Evolutionary conservation across 192 early-diverging fungal genomes (phyloP).

Genomic region (Backusella mclennaniae): DNA sequence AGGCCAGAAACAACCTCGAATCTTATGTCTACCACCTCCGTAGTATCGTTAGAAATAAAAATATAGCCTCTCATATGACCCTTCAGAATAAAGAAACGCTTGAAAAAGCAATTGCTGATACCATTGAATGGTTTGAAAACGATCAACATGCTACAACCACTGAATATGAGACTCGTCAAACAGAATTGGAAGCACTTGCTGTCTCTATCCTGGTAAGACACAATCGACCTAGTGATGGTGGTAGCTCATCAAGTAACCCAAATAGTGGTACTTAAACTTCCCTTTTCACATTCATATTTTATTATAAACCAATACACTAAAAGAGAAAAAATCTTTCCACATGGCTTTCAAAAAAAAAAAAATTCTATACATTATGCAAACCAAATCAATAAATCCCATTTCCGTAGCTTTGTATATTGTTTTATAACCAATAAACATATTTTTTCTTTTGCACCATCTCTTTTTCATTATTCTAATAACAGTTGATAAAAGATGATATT

Average conservation of each 20-base stretch:
- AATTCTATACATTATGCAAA: neutral
- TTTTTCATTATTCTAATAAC: neutral
- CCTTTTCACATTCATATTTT: too few species aligned
- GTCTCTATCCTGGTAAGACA: neutral
- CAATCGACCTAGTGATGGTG: neutral
- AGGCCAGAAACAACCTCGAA: conserved; percentile 93
- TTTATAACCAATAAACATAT: neutral
- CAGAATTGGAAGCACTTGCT: neutral
- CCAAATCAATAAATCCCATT: neutral
- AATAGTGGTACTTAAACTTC: too few species aligned
- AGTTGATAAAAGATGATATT: neutral
- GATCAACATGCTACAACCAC: neutral
- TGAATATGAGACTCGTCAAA: neutral
- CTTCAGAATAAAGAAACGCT: conserved; percentile 87
- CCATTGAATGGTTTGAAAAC: conserved; percentile 73
- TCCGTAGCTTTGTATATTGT: neutral
- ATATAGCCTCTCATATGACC: conserved; percentile 51
- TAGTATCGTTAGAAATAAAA: conserved; percentile 64
- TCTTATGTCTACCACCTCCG: conserved; percentile 94
- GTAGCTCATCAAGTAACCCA: neutral
- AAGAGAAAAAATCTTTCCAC: neutral
- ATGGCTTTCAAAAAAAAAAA: neutral
- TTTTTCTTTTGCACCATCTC: neutral
- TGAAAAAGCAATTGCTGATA: conserved; percentile 71
- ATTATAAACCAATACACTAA: neutral